Evolutionary conservation across 2,329 filamentous ascomycete genomes (phyloP), one percentile per base, ranked within the genome.

Genomic region (Pochonia chlamydosporia): DNA sequence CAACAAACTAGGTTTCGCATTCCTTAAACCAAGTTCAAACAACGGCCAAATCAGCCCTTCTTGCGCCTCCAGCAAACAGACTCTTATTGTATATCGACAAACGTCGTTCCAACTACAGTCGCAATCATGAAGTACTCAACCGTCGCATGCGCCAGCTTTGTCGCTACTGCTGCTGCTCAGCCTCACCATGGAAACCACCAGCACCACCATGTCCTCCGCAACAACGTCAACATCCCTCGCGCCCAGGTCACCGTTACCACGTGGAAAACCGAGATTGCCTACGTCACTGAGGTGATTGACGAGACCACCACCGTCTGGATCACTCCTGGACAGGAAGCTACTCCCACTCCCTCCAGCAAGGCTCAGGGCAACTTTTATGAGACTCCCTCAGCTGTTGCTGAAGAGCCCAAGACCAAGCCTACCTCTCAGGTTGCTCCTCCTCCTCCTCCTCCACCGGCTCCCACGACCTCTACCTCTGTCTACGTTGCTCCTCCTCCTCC

Each of bases 221-320:
- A 40, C 16, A 35, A 43, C 16, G 41, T 54, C 50, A 35, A 43
- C 14, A 37, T 54, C 49, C 63, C 63, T 52, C 64, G 65, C 43
- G 70, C 60, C 18, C 49, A 76, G 13, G 68, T 75, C 54, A 76
- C 73, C 36, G 68, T 73, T 56, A 69, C 69, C 45, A 71, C 72
- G 56, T 78, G 72, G 67, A 73, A 78, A 54, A 76, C 72, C 6
- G 70, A 75, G 55, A 70, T 68, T 3, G 71, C 59, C 52, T 64
- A 61, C 42, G 67, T 80, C 51, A 73, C 75, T 49, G 62, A 74
- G 63, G 48, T 68, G 43, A 59, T 79, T 46, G 76, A 78, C 54
- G 65, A 67, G 30, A 71, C 67, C 53, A 68, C 70, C 55, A 80
- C 76, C 46, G 51, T 69, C 59, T 70, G 64, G 55, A 56, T 77